Conservation (phyloP, 139 green algal species). For the Coccomyxa sp. region DNA sequence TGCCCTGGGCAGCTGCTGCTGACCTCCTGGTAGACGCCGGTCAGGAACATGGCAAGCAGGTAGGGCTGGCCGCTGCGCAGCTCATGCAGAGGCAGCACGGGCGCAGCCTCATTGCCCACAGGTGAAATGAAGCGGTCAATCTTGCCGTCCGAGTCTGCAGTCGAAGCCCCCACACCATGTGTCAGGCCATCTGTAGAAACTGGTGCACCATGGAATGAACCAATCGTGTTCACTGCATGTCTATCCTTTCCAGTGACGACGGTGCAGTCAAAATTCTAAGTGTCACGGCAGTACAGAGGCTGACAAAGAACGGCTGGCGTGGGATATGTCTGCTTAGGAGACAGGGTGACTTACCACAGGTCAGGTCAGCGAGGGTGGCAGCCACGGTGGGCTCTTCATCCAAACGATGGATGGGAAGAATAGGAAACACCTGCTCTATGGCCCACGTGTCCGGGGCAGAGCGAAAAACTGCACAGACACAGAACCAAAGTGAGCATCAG, state of each 20-base stretch:
- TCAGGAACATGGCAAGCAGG: conserved; percentile 50
- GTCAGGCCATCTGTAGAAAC: background rate
- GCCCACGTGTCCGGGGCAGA: conserved; percentile 61
- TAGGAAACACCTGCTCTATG: conserved; percentile 66
- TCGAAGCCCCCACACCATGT: background rate
- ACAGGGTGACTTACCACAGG: conserved; percentile 25
- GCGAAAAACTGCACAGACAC: conserved; percentile 42
- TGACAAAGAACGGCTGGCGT: too few species aligned
- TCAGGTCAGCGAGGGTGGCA: conserved; percentile 57
- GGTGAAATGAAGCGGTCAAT: conserved; percentile 50
- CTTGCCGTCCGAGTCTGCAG: conserved; percentile 53
- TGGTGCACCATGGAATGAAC: background rate
- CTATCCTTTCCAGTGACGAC: too few species aligned
- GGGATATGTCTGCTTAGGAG: too few species aligned
- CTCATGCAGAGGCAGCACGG: conserved; percentile 46
- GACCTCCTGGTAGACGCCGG: conserved; percentile 47
- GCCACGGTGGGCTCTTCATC: conserved; percentile 40
- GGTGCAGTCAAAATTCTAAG: too few species aligned
- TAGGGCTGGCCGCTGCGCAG: conserved; percentile 36
- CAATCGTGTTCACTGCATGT: background rate
- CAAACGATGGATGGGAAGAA: conserved; percentile 57
- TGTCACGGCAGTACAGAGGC: too few species aligned
- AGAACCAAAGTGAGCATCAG: background rate
- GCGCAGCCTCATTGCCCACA: conserved; percentile 12
- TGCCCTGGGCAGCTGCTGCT: too few species aligned